These are phyloP conservation scores for Lactifluus echinatus DNA, from an alignment of 768 basidiomycete species.

Conservation along the genomic window DNA sequence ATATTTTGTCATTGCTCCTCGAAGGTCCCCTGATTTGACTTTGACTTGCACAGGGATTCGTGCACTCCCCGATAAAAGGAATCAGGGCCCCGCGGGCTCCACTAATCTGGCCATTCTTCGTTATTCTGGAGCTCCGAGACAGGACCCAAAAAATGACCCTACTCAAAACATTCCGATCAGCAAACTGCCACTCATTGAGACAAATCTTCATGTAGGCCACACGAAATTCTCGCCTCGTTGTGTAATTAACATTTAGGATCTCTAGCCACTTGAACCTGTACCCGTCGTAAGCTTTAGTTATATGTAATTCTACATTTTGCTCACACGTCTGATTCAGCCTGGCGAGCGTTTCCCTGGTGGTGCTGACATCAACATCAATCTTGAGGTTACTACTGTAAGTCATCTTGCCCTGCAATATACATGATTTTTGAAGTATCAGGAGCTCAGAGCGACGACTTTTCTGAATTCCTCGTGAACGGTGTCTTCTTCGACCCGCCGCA, in stretches of 20 bases:
- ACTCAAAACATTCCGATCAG: neutral
- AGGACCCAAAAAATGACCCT: conserved; percentile 1
- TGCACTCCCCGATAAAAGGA: neutral
- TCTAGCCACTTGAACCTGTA: neutral
- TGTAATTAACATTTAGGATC: neutral
- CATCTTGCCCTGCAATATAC: neutral
- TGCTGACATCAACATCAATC: conserved; percentile 6
- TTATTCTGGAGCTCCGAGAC: conserved; percentile 5
- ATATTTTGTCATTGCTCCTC: neutral
- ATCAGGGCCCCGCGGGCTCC: neutral
- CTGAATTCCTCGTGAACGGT: conserved; percentile 29
- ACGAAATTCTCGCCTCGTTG: too few relatives aligned
- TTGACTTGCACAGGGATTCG: conserved; percentile 5
- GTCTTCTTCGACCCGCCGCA: conserved; percentile 33
- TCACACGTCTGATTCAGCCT: neutral
- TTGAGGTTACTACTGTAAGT: neutral
- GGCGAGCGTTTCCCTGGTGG: neutral
- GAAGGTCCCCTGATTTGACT: neutral
- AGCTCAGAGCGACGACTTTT: neutral
- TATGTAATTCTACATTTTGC: neutral
- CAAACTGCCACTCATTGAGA: neutral
- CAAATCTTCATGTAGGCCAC: neutral
- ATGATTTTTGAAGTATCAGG: neutral
- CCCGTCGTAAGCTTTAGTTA: neutral
- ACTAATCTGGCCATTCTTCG: conserved; percentile 19